Conservation (phyloP, 345 rosid species). For the Heritiera littoralis region DNA sequence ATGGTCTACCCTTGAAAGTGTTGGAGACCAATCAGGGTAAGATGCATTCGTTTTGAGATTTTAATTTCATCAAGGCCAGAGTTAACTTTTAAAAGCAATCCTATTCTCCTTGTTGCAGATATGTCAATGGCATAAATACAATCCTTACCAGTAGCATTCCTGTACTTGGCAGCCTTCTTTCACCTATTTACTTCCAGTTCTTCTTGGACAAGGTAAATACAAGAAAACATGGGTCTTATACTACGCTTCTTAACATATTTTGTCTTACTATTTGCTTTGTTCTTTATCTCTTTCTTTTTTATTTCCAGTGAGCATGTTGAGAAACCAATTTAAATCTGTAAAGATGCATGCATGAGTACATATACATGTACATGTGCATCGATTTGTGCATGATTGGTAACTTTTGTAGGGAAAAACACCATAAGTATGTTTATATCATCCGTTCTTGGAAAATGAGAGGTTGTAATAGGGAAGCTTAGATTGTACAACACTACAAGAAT, state of each 20-base stretch:
- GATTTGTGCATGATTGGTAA: background rate
- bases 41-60: background rate
- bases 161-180: conserved; percentile 60
- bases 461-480: background rate
- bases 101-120: conserved; percentile 48
- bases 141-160: conserved; percentile 61
- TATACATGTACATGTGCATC: background rate
- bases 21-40: conserved; percentile 95
- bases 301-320: background rate
- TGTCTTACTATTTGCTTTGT: background rate
- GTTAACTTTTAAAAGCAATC: conserved; percentile 17
- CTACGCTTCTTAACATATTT: background rate
- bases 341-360: background rate
- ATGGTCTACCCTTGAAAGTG: conserved; percentile 96
- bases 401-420: background rate
- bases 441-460: background rate
- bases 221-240: conserved; percentile 2
- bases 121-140: conserved; percentile 58
- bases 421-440: background rate
- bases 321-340: background rate
- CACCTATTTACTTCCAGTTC: conserved; percentile 67
- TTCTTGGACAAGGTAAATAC: conserved; percentile 68
- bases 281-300: background rate
- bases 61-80: background rate
- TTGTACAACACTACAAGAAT: background rate